These are phyloP conservation scores for Thelonectria rubi DNA, from an alignment of 2,329 filamentous ascomycete species.

Conservation along the genomic window DNA sequence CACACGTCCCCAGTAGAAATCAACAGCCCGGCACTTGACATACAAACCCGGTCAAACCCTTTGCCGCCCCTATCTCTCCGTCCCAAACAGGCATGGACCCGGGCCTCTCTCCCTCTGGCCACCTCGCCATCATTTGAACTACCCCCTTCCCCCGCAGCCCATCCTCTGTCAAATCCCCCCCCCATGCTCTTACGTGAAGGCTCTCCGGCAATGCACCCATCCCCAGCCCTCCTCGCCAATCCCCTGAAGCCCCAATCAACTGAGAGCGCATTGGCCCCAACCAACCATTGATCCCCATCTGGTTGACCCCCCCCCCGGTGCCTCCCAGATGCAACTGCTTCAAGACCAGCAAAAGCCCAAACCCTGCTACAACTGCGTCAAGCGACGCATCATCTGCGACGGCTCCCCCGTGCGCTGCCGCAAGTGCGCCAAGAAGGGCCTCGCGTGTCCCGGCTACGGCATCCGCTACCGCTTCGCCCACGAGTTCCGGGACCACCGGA, in stretches of 20 bases:
- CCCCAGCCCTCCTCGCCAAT: too few species aligned
- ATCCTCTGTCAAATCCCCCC: not conserved
- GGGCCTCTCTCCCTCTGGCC: not conserved
- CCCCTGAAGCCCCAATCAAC: slow-evolving; percentile 1
- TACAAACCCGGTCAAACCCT: not conserved
- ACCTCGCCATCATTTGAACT: not conserved
- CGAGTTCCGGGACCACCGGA: slow-evolving; percentile 15
- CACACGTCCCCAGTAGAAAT: not conserved
- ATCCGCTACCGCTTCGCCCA: slow-evolving; percentile 27
- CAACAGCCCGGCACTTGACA: not conserved
- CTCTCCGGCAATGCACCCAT: not conserved
- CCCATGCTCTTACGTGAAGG: not conserved
- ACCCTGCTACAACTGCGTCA: slow-evolving; percentile 28
- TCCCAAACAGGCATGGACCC: not conserved
- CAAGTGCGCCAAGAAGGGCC: slow-evolving; percentile 26
- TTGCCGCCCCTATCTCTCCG: not conserved
- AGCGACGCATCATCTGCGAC: slow-evolving; percentile 28
- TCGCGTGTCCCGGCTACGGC: slow-evolving; percentile 23
- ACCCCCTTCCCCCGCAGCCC: too few species aligned
- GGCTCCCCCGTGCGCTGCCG: slow-evolving; percentile 19
- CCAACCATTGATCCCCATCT: not conserved
- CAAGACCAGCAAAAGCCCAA: slow-evolving; percentile 10
- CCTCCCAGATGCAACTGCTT: not conserved
- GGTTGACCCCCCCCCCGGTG: not conserved
- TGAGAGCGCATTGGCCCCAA: not conserved